A percentile compares a stretch with the other conserved stretches of the same genome.
These are phyloP conservation scores for Tieghemostelium lacteum DNA, from an alignment of 78 protist genomes.

Conservation along the genomic window DNA sequence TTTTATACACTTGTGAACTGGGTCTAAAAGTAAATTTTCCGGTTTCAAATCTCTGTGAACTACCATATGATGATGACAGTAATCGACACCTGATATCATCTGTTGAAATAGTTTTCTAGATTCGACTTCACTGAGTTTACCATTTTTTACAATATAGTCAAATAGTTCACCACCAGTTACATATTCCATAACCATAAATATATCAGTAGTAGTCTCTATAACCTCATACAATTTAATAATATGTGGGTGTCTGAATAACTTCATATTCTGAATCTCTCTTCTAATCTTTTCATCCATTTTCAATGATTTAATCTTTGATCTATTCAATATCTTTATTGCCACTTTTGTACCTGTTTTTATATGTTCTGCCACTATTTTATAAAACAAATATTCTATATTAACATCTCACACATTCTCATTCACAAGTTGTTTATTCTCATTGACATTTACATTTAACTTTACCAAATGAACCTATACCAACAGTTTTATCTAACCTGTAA, in stretches of 20 bases:
- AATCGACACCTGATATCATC: constrained; percentile 97
- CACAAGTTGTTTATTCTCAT: neutral
- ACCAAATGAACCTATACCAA: constrained; percentile 82
- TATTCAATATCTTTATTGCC: constrained; percentile 97
- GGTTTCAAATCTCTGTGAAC: constrained; percentile 93
- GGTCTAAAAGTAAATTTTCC: constrained; percentile 77
- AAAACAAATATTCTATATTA: neutral
- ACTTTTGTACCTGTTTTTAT: constrained; percentile 86
- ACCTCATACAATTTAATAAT: constrained; percentile 98
- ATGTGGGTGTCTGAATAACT: constrained; percentile 98
- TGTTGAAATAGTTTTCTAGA: constrained; percentile 98
- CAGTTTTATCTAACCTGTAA: constrained; percentile 68
- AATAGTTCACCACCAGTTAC: constrained; percentile 99
- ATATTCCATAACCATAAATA: constrained; percentile 97
- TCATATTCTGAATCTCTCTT: constrained; percentile 97
- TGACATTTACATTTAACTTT: constrained; percentile 77
- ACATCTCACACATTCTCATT: neutral
- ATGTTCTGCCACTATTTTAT: constrained; percentile 73
- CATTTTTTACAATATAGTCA: constrained; percentile 98
- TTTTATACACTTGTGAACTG: constrained; percentile 80
- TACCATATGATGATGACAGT: constrained; percentile 96
- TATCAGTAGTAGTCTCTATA: constrained; percentile 96
- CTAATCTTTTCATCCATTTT: constrained; percentile 96
- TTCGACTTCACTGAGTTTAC: constrained; percentile 92
- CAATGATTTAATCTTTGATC: constrained; percentile 90